Evolutionary conservation across 1,284 basidiomycete genomes (phyloP).

Genomic region (Trichosporon inkin): DNA sequence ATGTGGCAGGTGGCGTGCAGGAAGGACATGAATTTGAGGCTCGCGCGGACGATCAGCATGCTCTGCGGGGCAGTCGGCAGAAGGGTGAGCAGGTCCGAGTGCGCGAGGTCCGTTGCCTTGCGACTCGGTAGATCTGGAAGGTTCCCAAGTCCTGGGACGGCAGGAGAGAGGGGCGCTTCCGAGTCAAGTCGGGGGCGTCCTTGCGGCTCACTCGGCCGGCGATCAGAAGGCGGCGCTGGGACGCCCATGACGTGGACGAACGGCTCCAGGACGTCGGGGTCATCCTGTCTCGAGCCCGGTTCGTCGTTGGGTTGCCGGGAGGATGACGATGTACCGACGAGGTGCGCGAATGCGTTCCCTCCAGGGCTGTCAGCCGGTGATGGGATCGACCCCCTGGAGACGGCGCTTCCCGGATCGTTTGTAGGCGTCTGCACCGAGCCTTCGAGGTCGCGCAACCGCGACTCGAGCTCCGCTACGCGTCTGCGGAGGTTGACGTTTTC

Average conservation of each 20-base stretch:
- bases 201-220: conserved; percentile 17
- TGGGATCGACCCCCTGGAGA: not conserved
- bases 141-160: conserved; percentile 10
- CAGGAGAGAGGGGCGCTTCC: conserved; percentile 15
- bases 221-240: conserved; percentile 13
- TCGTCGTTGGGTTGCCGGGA: not conserved
- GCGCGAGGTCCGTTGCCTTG: conserved; percentile 23
- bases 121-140: conserved; percentile 22
- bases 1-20: conserved; percentile 32
- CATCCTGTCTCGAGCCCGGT: conserved; percentile 20
- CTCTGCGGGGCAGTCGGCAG: conserved; percentile 22
- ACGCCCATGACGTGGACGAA: conserved; percentile 27
- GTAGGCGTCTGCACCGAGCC: not conserved
- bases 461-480: conserved; percentile 22
- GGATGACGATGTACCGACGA: conserved; percentile 10
- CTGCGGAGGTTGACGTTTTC: conserved; percentile 24
- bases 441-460: conserved; percentile 19
- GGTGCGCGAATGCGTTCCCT: conserved; percentile 21
- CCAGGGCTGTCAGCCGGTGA: conserved; percentile 15
- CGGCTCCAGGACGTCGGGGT: conserved; percentile 26
- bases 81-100: conserved; percentile 26
- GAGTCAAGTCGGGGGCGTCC: conserved; percentile 8
- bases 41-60: conserved; percentile 23
- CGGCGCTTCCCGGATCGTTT: not conserved
- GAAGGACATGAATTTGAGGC: conserved; percentile 25